phyloP scores from a whole-genome alignment of 306 rosid genomes.

The Mimosa bimucronata region DNA sequence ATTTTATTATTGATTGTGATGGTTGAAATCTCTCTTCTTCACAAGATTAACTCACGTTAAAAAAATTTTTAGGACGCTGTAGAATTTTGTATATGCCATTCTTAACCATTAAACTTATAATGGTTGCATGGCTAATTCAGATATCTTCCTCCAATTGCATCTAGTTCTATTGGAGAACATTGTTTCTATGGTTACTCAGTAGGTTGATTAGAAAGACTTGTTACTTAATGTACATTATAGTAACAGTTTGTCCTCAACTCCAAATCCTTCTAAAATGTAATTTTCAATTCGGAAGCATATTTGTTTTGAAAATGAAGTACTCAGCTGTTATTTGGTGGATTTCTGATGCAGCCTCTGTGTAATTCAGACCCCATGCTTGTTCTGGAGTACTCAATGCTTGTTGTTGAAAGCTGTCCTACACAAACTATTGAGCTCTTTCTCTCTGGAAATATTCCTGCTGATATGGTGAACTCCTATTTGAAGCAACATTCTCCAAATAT shows the following conservation, averaged over 20 bases:
- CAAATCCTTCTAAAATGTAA: neutral
- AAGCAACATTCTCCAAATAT: conserved; percentile 95
- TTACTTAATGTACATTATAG: conserved; percentile 1
- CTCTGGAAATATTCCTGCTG: conserved; percentile 94
- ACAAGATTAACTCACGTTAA: conserved; percentile 3
- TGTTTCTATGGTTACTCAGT: conserved; percentile 26
- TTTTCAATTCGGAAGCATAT: neutral
- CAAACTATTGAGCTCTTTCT: conserved; percentile 96
- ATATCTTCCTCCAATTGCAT: conserved; percentile 2
- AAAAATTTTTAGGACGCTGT: conserved; percentile 35
- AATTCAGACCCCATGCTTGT: conserved; percentile 94
- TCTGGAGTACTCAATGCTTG: conserved; percentile 90
- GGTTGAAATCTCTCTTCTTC: conserved; percentile 15
- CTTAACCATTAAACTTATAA: conserved; percentile 30
- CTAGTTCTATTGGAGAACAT: conserved; percentile 13
- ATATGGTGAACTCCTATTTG: conserved; percentile 95
- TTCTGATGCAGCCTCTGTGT: conserved; percentile 85
- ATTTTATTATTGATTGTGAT: conserved; percentile 15
- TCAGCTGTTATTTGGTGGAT: conserved; percentile 34
- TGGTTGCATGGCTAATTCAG: conserved; percentile 7
- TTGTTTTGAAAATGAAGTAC: conserved; percentile 16
- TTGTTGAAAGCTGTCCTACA: conserved; percentile 95
- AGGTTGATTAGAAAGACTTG: conserved; percentile 13
- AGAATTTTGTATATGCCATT: conserved; percentile 26
- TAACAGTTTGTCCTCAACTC: conserved; percentile 9